Percentiles rank a stretch among this genome's conserved stretches.
phyloP scores from a whole-genome alignment of 108 stramenopile species.

The Epithemia pelagica region DNA sequence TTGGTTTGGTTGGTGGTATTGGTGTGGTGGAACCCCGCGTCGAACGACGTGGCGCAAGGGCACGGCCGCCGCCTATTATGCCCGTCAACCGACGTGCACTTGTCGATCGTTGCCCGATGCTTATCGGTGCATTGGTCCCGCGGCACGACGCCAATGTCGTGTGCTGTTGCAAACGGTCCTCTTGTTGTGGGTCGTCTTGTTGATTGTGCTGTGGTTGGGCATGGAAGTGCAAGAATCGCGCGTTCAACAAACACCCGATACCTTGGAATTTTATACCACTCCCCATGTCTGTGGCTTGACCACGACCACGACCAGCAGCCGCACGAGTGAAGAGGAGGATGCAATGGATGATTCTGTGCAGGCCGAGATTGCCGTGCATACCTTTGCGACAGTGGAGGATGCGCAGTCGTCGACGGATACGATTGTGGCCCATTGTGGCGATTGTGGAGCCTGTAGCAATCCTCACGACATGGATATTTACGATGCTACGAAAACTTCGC shows the following conservation, averaged over 20 bases:
- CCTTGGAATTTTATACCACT: background rate
- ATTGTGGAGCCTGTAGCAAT: constrained; percentile 29
- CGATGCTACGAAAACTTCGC: constrained; percentile 19
- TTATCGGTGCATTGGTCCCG: background rate
- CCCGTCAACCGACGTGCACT: no score
- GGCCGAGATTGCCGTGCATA: background rate
- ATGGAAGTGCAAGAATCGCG: background rate
- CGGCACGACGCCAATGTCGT: background rate
- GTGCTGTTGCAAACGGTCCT: background rate
- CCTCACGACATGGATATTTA: constrained; percentile 21
- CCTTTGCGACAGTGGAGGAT: background rate
- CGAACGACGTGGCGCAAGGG: no score
- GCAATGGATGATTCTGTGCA: background rate
- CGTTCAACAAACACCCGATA: background rate
- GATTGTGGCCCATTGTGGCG: constrained; percentile 16
- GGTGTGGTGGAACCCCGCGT: no score
- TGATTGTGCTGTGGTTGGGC: background rate
- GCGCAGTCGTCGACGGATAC: background rate
- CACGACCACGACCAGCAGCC: background rate
- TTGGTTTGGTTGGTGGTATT: no score
- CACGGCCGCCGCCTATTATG: no score
- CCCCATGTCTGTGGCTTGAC: background rate
- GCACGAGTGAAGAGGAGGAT: background rate
- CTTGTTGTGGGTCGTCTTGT: background rate
- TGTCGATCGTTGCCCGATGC: no score